Evolutionary conservation across 495 filamentous ascomycete genomes (phyloP).

Genomic region (Xylaria grammica): DNA sequence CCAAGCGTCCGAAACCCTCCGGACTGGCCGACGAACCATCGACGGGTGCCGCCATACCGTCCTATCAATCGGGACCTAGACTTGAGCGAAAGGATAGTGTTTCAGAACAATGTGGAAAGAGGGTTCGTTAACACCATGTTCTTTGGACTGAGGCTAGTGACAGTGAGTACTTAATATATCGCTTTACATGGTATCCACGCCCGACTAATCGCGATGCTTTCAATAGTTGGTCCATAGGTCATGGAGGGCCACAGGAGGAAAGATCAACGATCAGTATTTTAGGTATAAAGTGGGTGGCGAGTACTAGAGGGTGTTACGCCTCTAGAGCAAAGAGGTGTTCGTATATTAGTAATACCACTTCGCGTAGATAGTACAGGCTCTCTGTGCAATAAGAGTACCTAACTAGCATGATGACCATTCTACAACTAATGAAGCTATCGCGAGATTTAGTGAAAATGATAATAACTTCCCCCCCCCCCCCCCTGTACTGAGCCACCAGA

Average conservation of each 20-base stretch:
- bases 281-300: not conserved
- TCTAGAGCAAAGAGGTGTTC: no score
- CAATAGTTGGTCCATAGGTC: not conserved
- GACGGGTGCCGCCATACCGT: constrained; percentile 55
- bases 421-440: no score
- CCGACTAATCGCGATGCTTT: not conserved
- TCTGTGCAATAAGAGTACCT: no score
- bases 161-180: constrained; percentile 43
- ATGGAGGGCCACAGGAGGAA: not conserved
- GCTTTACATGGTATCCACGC: not conserved
- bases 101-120: constrained; percentile 47
- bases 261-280: not conserved
- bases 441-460: no score
- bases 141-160: constrained; percentile 56
- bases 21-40: constrained; percentile 53
- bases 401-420: no score
- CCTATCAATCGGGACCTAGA: constrained; percentile 55
- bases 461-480: no score
- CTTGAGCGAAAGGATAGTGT: constrained; percentile 45
- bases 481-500: no score
- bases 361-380: no score
- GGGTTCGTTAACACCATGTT: constrained; percentile 59
- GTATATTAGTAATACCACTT: no score
- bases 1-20: constrained; percentile 33
- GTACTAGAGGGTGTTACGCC: no score